phyloP scores from a whole-genome alignment of 2,329 filamentous ascomycete genomes.

The Cercospora sp. region DNA sequence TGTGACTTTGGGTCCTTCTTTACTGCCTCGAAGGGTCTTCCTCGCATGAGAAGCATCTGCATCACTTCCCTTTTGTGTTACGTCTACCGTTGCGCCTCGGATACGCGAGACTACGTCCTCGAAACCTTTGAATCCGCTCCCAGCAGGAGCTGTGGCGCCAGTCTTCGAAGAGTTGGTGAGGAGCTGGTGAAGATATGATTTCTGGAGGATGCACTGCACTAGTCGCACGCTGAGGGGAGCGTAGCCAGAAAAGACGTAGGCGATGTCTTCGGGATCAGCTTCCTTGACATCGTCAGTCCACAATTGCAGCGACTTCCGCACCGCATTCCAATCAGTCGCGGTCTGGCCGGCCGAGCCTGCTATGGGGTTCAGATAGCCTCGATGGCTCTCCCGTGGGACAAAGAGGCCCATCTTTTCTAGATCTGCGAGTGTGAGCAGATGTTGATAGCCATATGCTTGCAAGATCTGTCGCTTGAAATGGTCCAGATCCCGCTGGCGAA shows the following conservation, averaged over 20 bases:
- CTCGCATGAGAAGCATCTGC: slow-evolving; percentile 80
- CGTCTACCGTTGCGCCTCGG: slow-evolving; percentile 84
- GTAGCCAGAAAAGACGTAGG: slow-evolving; percentile 98
- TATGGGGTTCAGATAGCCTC: slow-evolving; percentile 79
- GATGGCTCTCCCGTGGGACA: slow-evolving; percentile 67
- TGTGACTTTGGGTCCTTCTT: slow-evolving; percentile 66
- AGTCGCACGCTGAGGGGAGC: slow-evolving; percentile 88
- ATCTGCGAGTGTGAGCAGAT: slow-evolving; percentile 82
- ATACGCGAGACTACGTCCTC: slow-evolving; percentile 89
- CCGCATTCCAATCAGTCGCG: slow-evolving; percentile 74
- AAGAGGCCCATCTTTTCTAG: slow-evolving; percentile 90
- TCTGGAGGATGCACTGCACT: slow-evolving; percentile 90
- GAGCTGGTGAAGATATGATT: slow-evolving; percentile 70
- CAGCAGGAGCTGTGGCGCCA: slow-evolving; percentile 44
- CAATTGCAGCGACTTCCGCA: slow-evolving; percentile 81
- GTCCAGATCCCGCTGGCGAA: slow-evolving; percentile 86
- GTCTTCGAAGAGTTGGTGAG: slow-evolving; percentile 52
- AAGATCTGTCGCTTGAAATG: slow-evolving; percentile 83
- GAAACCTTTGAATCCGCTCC: slow-evolving; percentile 85
- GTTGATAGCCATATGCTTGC: slow-evolving; percentile 92
- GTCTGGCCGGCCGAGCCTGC: slow-evolving; percentile 56
- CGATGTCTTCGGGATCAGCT: slow-evolving; percentile 87
- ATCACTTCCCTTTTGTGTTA: slow-evolving; percentile 87
- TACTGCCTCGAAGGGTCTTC: slow-evolving; percentile 73
- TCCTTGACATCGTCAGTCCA: slow-evolving; percentile 98